Evolutionary conservation across 2,329 filamentous ascomycete genomes (phyloP).

Genomic region (Diplodia scrobiculata): DNA sequence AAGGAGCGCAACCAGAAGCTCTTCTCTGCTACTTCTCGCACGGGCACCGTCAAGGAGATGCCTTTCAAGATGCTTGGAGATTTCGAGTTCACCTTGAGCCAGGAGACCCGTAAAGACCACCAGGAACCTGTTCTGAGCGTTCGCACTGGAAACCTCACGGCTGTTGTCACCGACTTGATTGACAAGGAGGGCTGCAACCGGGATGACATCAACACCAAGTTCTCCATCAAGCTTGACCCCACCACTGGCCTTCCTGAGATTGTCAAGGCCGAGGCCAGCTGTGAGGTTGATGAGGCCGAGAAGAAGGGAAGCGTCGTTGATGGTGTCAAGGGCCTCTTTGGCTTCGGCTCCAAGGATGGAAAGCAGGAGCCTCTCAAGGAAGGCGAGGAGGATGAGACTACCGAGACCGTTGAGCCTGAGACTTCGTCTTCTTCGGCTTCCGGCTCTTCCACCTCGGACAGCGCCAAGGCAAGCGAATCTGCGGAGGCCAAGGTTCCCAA

Average conservation of each 20-base stretch:
- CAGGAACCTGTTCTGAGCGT: constrained; percentile 68
- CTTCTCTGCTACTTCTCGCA: constrained; percentile 74
- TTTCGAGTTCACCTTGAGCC: constrained; percentile 77
- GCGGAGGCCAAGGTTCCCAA: constrained; percentile 46
- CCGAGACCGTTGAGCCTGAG: constrained; percentile 43
- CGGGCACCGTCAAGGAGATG: constrained; percentile 80
- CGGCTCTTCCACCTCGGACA: constrained; percentile 52
- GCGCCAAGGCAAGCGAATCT: constrained; percentile 53
- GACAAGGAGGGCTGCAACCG: constrained; percentile 76
- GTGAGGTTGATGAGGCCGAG: constrained; percentile 68
- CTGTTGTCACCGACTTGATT: constrained; percentile 74
- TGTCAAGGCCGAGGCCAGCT: constrained; percentile 74
- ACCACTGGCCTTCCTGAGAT: constrained; percentile 81
- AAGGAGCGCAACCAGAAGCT: constrained; percentile 76
- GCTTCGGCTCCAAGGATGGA: constrained; percentile 83
- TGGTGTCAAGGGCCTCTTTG: constrained; percentile 93
- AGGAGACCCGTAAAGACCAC: constrained; percentile 59
- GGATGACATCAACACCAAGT: constrained; percentile 76
- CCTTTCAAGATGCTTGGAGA: constrained; percentile 81
- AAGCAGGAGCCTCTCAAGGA: constrained; percentile 72
- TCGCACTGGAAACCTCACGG: constrained; percentile 81
- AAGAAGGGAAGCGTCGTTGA: constrained; percentile 80
- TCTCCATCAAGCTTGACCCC: constrained; percentile 70
- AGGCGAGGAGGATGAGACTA: constrained; percentile 50
- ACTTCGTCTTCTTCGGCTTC: constrained; percentile 44